A percentile compares a stretch with the other conserved stretches of the same genome.
These are phyloP conservation scores for Aspergillus piperis DNA, from an alignment of 2,329 filamentous ascomycete genomes.

Conservation along the genomic window DNA sequence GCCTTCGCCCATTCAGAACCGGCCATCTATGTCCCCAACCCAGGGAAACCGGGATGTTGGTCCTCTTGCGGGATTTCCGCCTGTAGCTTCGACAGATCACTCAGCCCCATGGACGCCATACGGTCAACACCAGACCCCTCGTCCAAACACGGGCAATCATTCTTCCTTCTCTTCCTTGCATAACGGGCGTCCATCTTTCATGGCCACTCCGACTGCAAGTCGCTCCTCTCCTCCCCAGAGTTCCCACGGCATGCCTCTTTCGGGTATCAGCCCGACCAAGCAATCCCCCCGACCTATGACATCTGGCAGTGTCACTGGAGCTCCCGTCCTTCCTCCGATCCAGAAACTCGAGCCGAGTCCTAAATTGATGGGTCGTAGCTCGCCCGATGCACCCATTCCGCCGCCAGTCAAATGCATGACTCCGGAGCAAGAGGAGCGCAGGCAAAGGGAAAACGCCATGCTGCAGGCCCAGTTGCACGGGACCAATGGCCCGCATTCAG, in stretches of 20 bases:
- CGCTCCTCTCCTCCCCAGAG: conserved; percentile 41
- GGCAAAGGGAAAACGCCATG: conserved; percentile 40
- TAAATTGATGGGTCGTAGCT: conserved; percentile 47
- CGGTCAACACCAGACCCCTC: conserved; percentile 32
- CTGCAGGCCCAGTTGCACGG: conserved; percentile 22
- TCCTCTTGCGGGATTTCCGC: conserved; percentile 47
- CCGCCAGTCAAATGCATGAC: conserved; percentile 47
- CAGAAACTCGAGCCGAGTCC: conserved; percentile 46
- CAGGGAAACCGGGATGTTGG: conserved; percentile 53
- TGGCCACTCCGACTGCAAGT: conserved; percentile 34
- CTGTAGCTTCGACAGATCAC: conserved; percentile 31
- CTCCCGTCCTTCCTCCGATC: conserved; percentile 43
- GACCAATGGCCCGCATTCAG: conserved; percentile 26
- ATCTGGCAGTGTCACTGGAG: conserved; percentile 34
- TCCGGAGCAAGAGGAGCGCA: conserved; percentile 45
- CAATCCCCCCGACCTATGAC: conserved; percentile 45
- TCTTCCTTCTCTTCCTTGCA: conserved; percentile 33
- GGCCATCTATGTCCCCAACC: conserved; percentile 51
- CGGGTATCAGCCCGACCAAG: conserved; percentile 50
- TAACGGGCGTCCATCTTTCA: conserved; percentile 35
- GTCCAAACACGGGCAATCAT: conserved; percentile 31
- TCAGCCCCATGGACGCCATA: conserved; percentile 36
- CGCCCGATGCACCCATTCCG: conserved; percentile 45
- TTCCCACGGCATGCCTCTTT: conserved; percentile 41
- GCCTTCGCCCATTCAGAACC: conserved; percentile 47